Base-by-base conservation (phyloP, 306 rosid species). In the Quercus robur region DNA sequence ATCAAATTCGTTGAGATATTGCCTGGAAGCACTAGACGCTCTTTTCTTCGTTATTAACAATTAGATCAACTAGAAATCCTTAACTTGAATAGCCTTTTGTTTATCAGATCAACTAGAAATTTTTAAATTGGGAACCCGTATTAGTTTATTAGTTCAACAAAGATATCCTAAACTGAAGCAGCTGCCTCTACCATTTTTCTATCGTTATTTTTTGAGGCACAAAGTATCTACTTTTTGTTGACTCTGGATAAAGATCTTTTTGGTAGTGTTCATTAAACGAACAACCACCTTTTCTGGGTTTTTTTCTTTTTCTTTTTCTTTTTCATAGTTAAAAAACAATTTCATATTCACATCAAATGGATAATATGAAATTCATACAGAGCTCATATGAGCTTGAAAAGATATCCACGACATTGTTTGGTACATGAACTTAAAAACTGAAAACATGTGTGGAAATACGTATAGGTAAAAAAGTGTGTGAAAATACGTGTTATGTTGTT, bases 31-130 rank as follows among this genome's bases (percentile, higher is more conserved):
- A 41, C 46, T 44, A 41, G 17, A 23, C 70, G 71, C 33, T 46
- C 58, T 21, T 23, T 15, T 38, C 6, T 14, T 38, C 19, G 56
- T 66, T 31, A 23, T 35, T 15, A 15, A 61, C 10, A 21, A 12
- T 71, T 26, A 71, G 76, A 62, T 70, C n/a, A 75, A 67, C 85
- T 38, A 44, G 61, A 69, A 26, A 51, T 59, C 26, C 23, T n/a
- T 25, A 72, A 61, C 62, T 73, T 41, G 7, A 14, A n/a, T 23
- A 20, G 46, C 46, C 46, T 41, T 41, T 41, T 41, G 46, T 41
- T 41, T 41, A 20, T 75, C 20, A 71, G 76, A 70, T 70, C n/a
- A 75, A 72, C 85, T 38, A 44, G 61, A 69, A 38, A 35, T 38
- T n/a, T 19, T n/a, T 25, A 72, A 61, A 46, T 58, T 41, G 7